These are phyloP conservation scores for Jacaranda copaia DNA, from an alignment of 257 asterid species.

Conservation along the genomic window DNA sequence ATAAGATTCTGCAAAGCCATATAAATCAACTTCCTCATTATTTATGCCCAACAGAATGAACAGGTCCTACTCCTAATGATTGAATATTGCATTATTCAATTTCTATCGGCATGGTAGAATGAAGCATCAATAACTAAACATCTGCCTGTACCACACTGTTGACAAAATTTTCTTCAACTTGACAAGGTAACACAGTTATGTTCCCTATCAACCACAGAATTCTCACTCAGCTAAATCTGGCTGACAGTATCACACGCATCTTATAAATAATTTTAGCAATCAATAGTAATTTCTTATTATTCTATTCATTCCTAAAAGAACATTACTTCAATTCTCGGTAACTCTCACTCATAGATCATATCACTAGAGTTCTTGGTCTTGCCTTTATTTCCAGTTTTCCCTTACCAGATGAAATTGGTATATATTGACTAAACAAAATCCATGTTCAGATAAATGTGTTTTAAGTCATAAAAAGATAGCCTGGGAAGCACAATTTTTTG, in stretches of 20 bases:
- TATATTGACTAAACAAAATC: not conserved
- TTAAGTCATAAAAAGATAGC: conserved; percentile 24
- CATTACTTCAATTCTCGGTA: conserved; percentile 9
- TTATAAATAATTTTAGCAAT: conserved; percentile 21
- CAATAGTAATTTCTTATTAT: not conserved
- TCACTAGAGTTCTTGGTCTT: not conserved
- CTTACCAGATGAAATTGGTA: not conserved
- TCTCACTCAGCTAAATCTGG: conserved; percentile 19
- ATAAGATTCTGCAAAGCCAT: conserved; percentile 71
- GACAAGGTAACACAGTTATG: not conserved
- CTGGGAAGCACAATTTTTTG: conserved; percentile 6
- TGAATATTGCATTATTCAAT: not conserved
- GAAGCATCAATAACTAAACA: conserved; percentile 20
- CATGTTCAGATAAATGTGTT: conserved; percentile 3
- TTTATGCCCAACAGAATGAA: conserved; percentile 16
- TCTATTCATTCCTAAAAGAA: not conserved
- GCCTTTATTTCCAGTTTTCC: not conserved
- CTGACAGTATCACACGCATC: conserved; percentile 1
- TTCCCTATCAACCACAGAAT: conserved; percentile 18
- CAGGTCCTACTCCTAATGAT: not conserved
- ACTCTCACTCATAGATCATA: not conserved
- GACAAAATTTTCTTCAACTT: conserved; percentile 4
- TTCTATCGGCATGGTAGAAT: conserved; percentile 9
- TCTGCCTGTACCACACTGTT: conserved; percentile 12
- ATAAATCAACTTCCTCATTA: conserved; percentile 28